Conservation (phyloP, 345 rosid species). For the Citrus medica region DNA sequence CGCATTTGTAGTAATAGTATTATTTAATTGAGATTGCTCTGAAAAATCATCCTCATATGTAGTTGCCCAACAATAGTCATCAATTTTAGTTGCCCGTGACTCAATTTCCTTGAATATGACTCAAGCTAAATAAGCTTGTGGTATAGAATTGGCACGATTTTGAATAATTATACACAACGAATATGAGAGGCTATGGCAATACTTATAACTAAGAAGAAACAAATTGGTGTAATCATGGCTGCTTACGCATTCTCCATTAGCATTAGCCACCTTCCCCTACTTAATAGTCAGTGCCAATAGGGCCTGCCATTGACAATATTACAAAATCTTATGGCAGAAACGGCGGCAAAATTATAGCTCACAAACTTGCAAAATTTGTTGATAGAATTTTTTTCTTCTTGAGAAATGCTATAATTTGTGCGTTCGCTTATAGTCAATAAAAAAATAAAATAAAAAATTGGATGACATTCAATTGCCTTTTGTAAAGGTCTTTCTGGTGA, state of each 20-base stretch:
- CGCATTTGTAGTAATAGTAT: not conserved
- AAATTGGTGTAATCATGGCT: not conserved
- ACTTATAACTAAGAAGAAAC: not conserved
- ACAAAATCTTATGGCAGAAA: not conserved
- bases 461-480: not conserved
- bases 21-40: not conserved
- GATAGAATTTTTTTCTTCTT: not conserved
- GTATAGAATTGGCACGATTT: not conserved
- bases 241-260: constrained; percentile 9
- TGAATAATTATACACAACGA: not conserved
- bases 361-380: not conserved
- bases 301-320: not conserved
- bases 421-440: not conserved
- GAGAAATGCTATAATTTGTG: not conserved
- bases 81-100: not conserved
- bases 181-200: not conserved
- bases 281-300: not conserved
- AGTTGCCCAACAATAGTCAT: not conserved
- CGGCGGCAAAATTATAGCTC: not conserved
- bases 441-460: not conserved
- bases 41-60: not conserved
- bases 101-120: not conserved
- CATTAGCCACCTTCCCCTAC: not conserved
- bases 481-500: not conserved
- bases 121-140: not conserved